Conservation (phyloP, 441 rosid genomes). For the Corymbia citriodora region DNA sequence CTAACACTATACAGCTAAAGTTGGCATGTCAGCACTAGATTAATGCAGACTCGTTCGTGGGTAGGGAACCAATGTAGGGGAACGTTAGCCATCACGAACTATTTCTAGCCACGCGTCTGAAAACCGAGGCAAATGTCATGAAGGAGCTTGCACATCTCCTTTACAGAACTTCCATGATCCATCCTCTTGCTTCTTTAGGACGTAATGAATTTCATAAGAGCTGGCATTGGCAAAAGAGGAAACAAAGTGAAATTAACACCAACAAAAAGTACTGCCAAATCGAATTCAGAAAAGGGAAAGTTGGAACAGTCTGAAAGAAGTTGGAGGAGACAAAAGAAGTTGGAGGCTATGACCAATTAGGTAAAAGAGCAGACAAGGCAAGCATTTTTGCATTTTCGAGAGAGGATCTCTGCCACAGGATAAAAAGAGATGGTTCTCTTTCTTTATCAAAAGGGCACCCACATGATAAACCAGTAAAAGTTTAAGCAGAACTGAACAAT, state of each 20-base stretch:
- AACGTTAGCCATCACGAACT: neutral
- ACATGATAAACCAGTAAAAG: neutral
- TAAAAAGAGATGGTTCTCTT: neutral
- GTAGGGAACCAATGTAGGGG: neutral
- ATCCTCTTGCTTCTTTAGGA: slow-evolving; percentile 73
- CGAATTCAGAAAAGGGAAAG: neutral
- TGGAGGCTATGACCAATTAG: neutral
- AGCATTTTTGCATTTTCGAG: neutral
- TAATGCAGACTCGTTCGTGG: neutral
- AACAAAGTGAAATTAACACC: neutral
- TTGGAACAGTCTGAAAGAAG: neutral
- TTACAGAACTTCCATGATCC: slow-evolving; percentile 82
- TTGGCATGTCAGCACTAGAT: neutral
- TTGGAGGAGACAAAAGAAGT: neutral
- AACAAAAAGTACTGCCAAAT: neutral
- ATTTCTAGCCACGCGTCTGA: neutral
- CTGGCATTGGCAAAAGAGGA: slow-evolving; percentile 21
- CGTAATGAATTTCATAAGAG: slow-evolving; percentile 61
- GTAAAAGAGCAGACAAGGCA: neutral
- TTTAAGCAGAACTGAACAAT: neutral
- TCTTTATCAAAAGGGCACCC: neutral
- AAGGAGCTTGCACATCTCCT: slow-evolving; percentile 48
- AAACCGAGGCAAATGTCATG: slow-evolving; percentile 20
- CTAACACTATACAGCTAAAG: slow-evolving; percentile 1
- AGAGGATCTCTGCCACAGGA: neutral